A percentile compares a stretch with the other conserved stretches of the same genome.
phyloP scores from a whole-genome alignment of 2,329 filamentous ascomycete species.

The Didymella keratinophila region DNA sequence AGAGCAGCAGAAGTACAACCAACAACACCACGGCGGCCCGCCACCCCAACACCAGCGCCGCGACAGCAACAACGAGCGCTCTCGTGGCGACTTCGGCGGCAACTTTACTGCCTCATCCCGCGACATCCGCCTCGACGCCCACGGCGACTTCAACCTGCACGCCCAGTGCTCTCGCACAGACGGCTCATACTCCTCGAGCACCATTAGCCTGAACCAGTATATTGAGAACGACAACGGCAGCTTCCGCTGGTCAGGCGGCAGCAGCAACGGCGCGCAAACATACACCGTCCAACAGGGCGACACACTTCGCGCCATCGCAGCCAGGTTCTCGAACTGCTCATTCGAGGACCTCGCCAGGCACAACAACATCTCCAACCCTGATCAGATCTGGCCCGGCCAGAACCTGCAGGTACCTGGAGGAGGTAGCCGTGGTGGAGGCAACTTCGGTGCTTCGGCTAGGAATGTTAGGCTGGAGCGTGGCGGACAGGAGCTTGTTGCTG shows the following conservation, averaged over 20 bases:
- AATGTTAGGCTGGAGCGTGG: conserved; percentile 33
- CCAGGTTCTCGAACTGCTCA: conserved; percentile 33
- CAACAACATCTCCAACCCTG: conserved; percentile 38
- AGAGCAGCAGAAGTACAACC: conserved; percentile 26
- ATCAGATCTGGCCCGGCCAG: conserved; percentile 42
- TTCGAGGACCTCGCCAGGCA: conserved; percentile 37
- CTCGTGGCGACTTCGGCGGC: conserved; percentile 31
- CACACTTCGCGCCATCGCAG: conserved; percentile 38
- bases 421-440: conserved; percentile 28
- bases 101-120: conserved; percentile 36
- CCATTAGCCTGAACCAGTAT: conserved; percentile 32
- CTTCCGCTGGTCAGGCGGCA: conserved; percentile 36
- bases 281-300: conserved; percentile 40
- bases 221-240: conserved; percentile 37
- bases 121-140: conserved; percentile 37
- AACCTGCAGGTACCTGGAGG: conserved; percentile 35
- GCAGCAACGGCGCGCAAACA: conserved; percentile 22
- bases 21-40: conserved; percentile 23
- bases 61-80: conserved; percentile 22
- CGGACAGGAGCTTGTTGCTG: conserved; percentile 35
- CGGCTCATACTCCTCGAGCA: conserved; percentile 35
- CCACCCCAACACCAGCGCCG: conserved; percentile 11
- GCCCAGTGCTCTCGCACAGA: conserved; percentile 36
- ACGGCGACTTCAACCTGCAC: conserved; percentile 39
- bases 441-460: conserved; percentile 34